phyloP scores from a whole-genome alignment of 345 rosid species.

The Rhizophora mangle region DNA sequence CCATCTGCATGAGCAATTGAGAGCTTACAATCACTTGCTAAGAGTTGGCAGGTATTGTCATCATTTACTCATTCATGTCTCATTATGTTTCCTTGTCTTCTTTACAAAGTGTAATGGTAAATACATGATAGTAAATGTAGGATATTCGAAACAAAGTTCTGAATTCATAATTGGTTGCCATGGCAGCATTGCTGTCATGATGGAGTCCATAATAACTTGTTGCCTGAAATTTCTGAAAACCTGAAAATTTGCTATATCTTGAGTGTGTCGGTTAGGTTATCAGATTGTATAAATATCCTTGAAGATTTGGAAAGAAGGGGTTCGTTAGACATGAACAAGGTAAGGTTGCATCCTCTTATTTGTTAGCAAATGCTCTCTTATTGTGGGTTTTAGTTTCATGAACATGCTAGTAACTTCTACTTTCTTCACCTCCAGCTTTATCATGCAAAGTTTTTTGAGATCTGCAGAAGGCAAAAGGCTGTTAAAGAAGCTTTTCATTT shows the following conservation, averaged over 20 bases:
- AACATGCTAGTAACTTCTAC: not conserved
- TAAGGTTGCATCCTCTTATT: constrained; percentile 18
- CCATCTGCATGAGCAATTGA: not conserved
- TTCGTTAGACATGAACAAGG: constrained; percentile 81
- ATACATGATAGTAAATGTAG: not conserved
- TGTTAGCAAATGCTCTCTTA: constrained; percentile 10
- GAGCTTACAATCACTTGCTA: not conserved
- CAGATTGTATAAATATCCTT: constrained; percentile 69
- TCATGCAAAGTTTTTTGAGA: constrained; percentile 72
- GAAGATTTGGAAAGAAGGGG: constrained; percentile 66
- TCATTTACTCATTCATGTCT: not conserved
- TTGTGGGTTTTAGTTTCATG: not conserved
- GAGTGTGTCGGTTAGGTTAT: constrained; percentile 44
- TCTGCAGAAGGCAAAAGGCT: constrained; percentile 67
- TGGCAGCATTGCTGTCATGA: not conserved
- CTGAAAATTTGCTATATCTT: constrained; percentile 16
- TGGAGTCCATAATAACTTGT: not conserved
- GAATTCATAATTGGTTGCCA: not conserved
- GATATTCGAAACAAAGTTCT: not conserved
- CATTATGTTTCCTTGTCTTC: not conserved
- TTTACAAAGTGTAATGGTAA: not conserved
- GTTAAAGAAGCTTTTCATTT: constrained; percentile 83
- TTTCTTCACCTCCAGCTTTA: constrained; percentile 51
- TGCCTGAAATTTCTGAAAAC: not conserved
- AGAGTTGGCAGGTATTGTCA: not conserved